Conservation (phyloP, 2,329 filamentous ascomycete genomes). For the Paraphaeosphaeria minitans region DNA sequence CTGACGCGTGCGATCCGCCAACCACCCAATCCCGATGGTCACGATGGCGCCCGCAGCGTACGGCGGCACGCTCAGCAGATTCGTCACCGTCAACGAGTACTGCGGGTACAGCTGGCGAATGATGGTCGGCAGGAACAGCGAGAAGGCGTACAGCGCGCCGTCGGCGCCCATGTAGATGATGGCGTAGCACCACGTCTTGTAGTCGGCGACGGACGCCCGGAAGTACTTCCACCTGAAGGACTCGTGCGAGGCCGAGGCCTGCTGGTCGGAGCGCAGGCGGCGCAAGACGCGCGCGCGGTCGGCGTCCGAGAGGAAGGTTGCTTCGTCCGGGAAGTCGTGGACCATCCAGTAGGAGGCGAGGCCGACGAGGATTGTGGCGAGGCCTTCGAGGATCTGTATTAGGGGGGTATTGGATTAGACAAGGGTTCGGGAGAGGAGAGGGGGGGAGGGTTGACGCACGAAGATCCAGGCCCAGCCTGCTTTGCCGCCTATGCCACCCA, state of each 20-base stretch:
- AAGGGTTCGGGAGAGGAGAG: constrained; percentile 51
- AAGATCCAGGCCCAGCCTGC: constrained; percentile 50
- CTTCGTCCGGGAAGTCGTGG: constrained; percentile 77
- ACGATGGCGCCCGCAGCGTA: constrained; percentile 73
- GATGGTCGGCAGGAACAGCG: constrained; percentile 79
- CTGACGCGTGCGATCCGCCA: constrained; percentile 74
- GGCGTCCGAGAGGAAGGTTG: constrained; percentile 70
- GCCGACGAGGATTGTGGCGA: constrained; percentile 72
- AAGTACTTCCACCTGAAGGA: constrained; percentile 75
- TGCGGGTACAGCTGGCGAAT: constrained; percentile 60
- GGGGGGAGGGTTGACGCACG: constrained; percentile 21
- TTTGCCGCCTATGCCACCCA: constrained; percentile 60
- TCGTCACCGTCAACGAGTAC: constrained; percentile 66
- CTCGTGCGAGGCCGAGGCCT: constrained; percentile 76
- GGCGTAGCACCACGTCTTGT: constrained; percentile 80
- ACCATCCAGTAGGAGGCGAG: constrained; percentile 70
- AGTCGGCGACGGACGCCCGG: constrained; percentile 74
- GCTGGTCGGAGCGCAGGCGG: constrained; percentile 72
- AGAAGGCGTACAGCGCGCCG: constrained; percentile 75
- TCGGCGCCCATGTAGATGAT: constrained; percentile 77
- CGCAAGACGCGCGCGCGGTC: constrained; percentile 75
- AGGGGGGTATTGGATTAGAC: neutral
- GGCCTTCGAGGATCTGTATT: constrained; percentile 64
- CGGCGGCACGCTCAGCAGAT: constrained; percentile 75
- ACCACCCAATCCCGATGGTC: constrained; percentile 72